A percentile compares a stretch with the other conserved stretches of the same genome.
Conservation (phyloP, 495 filamentous ascomycete species). For the Aspergillus haitiensis region DNA sequence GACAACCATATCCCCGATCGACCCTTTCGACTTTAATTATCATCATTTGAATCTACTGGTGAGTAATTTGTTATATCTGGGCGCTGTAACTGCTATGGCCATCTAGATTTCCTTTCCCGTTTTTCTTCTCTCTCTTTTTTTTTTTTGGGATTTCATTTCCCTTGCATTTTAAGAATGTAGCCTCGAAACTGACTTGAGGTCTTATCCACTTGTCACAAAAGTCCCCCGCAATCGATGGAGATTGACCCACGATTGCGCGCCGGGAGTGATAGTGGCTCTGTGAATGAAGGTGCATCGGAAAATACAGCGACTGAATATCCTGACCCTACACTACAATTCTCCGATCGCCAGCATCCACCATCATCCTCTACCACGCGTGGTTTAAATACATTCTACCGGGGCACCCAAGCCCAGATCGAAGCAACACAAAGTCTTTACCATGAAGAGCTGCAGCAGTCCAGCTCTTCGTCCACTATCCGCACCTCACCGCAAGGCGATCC, state of each 20-base stretch:
- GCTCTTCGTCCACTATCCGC: constrained; percentile 1
- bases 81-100: neutral
- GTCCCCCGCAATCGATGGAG: constrained; percentile 33
- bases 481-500: constrained; percentile 10
- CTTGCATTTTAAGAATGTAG: neutral
- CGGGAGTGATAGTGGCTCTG: constrained; percentile 18
- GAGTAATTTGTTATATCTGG: neutral
- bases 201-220: constrained; percentile 11
- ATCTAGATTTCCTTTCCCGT: neutral
- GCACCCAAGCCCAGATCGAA: constrained; percentile 9
- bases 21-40: neutral
- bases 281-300: constrained; percentile 17
- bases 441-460: neutral
- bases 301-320: constrained; percentile 30
- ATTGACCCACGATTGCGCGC: constrained; percentile 36
- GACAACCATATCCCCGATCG: constrained; percentile 16
- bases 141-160: neutral
- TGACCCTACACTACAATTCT: constrained; percentile 32
- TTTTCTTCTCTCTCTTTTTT: neutral
- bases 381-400: constrained; percentile 11
- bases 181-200: constrained; percentile 14
- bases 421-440: constrained; percentile 4
- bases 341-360: constrained; percentile 14
- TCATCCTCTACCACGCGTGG: constrained; percentile 2
- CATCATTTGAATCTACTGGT: neutral